A percentile compares a stretch with the other conserved stretches of the same genome.
Evolutionary conservation across 2,329 filamentous ascomycete genomes (phyloP).

Genomic region (Ceratocystis variospora): DNA sequence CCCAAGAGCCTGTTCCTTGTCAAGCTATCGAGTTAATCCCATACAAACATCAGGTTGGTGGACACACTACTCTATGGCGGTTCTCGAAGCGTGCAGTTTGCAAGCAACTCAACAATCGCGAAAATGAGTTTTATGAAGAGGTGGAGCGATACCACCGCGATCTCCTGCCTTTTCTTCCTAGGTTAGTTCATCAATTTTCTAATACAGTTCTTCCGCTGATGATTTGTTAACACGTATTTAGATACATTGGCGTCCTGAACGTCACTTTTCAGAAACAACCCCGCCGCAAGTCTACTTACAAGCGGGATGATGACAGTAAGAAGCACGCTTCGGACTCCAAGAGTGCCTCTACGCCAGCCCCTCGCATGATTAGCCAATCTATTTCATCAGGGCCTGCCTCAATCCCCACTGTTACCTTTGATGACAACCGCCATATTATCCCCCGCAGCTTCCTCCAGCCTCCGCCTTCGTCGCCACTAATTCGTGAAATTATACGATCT

Average conservation of each 20-base stretch:
- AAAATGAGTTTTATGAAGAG: constrained; percentile 97
- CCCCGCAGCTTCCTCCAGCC: constrained; percentile 68
- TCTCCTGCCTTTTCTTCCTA: constrained; percentile 78
- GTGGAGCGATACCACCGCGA: constrained; percentile 85
- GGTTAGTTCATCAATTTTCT: constrained; percentile 35
- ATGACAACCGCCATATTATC: constrained; percentile 87
- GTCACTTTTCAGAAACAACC: constrained; percentile 82
- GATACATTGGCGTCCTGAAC: constrained; percentile 93
- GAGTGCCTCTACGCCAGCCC: constrained; percentile 2
- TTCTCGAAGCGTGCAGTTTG: constrained; percentile 92
- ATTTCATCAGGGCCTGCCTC: constrained; percentile 45
- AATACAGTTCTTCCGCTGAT: background rate
- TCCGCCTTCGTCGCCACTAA: constrained; percentile 16
- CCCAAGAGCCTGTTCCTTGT: constrained; percentile 38
- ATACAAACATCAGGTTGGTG: constrained; percentile 93
- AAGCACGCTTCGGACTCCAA: constrained; percentile 16
- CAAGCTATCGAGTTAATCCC: constrained; percentile 93
- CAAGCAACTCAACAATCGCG: constrained; percentile 94
- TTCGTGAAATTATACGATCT: constrained; percentile 17
- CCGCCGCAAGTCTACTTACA: constrained; percentile 47
- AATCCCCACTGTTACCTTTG: constrained; percentile 81
- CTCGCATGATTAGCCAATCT: constrained; percentile 54
- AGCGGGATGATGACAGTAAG: constrained; percentile 33
- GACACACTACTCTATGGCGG: constrained; percentile 89
- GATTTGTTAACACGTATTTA: constrained; percentile 28